Evolutionary conservation across 2,329 filamentous ascomycete species (phyloP).

Genomic region (Exserohilum rostratum): DNA sequence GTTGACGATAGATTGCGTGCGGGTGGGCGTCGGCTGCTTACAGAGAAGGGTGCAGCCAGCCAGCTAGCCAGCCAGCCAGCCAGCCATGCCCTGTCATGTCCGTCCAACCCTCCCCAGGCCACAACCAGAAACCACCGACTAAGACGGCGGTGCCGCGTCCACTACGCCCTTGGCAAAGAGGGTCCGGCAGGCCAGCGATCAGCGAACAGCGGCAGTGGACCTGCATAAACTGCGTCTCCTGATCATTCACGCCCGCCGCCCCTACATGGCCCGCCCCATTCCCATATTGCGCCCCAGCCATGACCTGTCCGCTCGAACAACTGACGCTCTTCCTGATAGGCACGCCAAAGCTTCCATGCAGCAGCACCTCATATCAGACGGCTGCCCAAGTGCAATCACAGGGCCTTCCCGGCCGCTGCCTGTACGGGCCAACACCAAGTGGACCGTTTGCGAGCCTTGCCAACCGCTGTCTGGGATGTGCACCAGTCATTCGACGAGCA

Average conservation of each 20-base stretch:
- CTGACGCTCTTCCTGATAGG: constrained; percentile 26
- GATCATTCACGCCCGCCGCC: constrained; percentile 23
- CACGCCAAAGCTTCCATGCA: constrained; percentile 25
- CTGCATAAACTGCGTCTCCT: constrained; percentile 39
- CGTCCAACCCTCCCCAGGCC: too few relatives aligned
- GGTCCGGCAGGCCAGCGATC: constrained; percentile 25
- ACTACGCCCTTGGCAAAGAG: constrained; percentile 24
- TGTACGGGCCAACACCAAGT: constrained; percentile 33
- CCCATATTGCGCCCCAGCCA: constrained; percentile 36
- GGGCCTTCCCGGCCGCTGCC: constrained; percentile 22
- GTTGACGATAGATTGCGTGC: constrained; percentile 30
- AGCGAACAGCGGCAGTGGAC: constrained; percentile 33
- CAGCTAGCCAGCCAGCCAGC: constrained; percentile 32
- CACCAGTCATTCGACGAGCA: constrained; percentile 1
- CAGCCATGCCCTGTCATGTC: constrained; percentile 12
- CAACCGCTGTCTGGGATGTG: background rate
- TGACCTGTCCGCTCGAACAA: constrained; percentile 21
- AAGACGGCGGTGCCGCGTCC: constrained; percentile 18
- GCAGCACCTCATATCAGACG: constrained; percentile 31
- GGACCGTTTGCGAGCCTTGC: background rate
- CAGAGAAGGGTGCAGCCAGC: constrained; percentile 36
- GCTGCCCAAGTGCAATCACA: constrained; percentile 31
- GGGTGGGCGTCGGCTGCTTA: constrained; percentile 27
- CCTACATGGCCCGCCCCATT: constrained; percentile 25
- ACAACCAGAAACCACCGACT: constrained; percentile 13